Conservation (phyloP, 208 protist genomes). For the Wallacemonas sp. region DNA sequence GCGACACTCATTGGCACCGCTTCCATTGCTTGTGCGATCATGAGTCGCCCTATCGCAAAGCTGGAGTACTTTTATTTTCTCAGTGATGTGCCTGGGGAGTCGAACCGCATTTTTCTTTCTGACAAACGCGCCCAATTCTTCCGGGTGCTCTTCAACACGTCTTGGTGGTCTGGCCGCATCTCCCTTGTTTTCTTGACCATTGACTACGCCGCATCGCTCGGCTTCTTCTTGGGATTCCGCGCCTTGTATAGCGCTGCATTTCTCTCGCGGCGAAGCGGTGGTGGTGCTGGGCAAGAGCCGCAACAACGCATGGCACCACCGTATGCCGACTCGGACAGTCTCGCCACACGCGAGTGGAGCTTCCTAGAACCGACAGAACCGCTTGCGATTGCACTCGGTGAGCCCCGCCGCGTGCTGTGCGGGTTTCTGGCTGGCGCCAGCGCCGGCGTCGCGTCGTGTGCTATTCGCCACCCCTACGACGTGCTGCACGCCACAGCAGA, state of each 20-base stretch:
- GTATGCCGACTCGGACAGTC: not conserved
- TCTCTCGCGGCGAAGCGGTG: slow-evolving; percentile 15
- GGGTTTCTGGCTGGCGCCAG: slow-evolving; percentile 64
- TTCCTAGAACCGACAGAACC: not conserved
- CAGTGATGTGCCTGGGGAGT: slow-evolving; percentile 75
- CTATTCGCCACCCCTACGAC: slow-evolving; percentile 71
- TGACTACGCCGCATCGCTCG: slow-evolving; percentile 49
- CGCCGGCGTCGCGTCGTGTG: slow-evolving; percentile 46
- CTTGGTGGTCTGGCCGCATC: slow-evolving; percentile 60
- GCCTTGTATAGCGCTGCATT: not conserved
- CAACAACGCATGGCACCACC: not conserved
- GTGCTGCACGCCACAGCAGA: slow-evolving; percentile 76
- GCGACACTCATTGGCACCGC: slow-evolving; percentile 39
- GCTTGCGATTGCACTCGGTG: not conserved
- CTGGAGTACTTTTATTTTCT: slow-evolving; percentile 80
- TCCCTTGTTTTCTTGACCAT: slow-evolving; percentile 29
- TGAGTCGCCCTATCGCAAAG: slow-evolving; percentile 50
- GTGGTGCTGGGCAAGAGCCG: not conserved
- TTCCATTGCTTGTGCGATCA: slow-evolving; percentile 32
- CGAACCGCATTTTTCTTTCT: slow-evolving; percentile 61
- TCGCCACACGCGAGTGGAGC: not conserved
- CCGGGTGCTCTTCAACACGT: slow-evolving; percentile 57
- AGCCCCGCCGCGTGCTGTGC: slow-evolving; percentile 3
- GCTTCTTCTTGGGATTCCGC: slow-evolving; percentile 40
- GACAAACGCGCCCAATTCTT: slow-evolving; percentile 84